Conservation (phyloP, 169 alveolate species). For the Eimeria acervulina region DNA sequence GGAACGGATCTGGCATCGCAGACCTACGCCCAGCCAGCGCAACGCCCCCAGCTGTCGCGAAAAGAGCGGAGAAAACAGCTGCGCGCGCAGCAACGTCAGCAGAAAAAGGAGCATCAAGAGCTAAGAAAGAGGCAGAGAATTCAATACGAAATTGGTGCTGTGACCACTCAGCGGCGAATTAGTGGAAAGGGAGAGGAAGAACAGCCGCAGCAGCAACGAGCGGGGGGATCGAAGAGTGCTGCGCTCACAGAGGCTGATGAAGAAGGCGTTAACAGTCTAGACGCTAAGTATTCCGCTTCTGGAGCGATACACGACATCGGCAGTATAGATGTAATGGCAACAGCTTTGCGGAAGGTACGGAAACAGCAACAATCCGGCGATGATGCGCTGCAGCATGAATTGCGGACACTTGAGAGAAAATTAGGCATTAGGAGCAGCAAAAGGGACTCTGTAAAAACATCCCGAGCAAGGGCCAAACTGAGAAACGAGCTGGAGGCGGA, state of each 20-base stretch:
- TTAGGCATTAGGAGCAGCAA: constrained; percentile 18
- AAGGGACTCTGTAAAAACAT: background rate
- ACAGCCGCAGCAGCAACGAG: background rate
- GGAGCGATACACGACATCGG: background rate
- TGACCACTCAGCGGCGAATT: background rate
- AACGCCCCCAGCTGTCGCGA: constrained; percentile 49
- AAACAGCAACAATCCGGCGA: background rate
- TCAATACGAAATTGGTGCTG: background rate
- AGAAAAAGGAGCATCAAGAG: constrained; percentile 41
- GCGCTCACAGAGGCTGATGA: background rate
- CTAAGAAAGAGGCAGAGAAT: background rate
- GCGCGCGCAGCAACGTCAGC: constrained; percentile 70
- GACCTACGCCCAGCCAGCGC: constrained; percentile 11
- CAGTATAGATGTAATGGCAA: constrained; percentile 16
- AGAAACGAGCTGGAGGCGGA: constrained; percentile 67
- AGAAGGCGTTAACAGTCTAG: background rate
- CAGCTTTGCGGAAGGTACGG: background rate
- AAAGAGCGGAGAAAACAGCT: constrained; percentile 73
- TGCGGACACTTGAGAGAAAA: constrained; percentile 46
- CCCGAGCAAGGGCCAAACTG: constrained; percentile 30
- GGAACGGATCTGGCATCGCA: background rate
- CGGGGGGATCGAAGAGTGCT: background rate
- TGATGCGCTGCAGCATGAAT: constrained; percentile 40
- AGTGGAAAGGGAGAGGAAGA: background rate
- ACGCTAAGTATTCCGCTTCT: background rate